Conservation (phyloP, 2,329 filamentous ascomycete species). For the Colletotrichum simmondsii region DNA sequence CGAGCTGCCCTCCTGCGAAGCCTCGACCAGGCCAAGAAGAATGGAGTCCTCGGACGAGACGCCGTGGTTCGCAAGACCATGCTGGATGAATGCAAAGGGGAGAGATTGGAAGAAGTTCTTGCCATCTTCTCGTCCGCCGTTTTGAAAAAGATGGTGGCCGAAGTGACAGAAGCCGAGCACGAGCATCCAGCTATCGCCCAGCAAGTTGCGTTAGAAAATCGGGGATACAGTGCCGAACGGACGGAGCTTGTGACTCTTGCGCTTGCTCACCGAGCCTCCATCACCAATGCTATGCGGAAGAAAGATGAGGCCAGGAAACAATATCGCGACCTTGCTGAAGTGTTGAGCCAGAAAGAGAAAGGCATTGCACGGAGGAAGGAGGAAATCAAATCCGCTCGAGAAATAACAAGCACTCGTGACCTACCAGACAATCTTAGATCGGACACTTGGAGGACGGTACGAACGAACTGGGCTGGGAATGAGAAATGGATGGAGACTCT, state of each 20-base stretch:
- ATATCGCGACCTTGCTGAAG: conserved; percentile 72
- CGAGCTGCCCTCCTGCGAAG: conserved; percentile 84
- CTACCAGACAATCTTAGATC: conserved; percentile 54
- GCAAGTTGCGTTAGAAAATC: conserved; percentile 67
- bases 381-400: conserved; percentile 46
- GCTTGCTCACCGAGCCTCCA: conserved; percentile 76
- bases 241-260: conserved; percentile 72
- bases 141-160: conserved; percentile 73
- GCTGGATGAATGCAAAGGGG: conserved; percentile 95
- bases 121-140: conserved; percentile 86
- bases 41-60: conserved; percentile 82
- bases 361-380: conserved; percentile 66
- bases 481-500: conserved; percentile 79
- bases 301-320: conserved; percentile 69
- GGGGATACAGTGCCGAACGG: conserved; percentile 65
- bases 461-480: conserved; percentile 83
- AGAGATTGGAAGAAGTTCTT: conserved; percentile 88
- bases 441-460: conserved; percentile 69
- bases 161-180: conserved; percentile 49
- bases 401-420: conserved; percentile 37
- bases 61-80: conserved; percentile 89
- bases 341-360: conserved; percentile 72
- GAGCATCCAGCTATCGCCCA: conserved; percentile 61
- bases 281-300: conserved; percentile 67
- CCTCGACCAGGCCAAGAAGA: conserved; percentile 89